Conservation (phyloP, 441 rosid genomes). For the Gossypium gossypioides region DNA sequence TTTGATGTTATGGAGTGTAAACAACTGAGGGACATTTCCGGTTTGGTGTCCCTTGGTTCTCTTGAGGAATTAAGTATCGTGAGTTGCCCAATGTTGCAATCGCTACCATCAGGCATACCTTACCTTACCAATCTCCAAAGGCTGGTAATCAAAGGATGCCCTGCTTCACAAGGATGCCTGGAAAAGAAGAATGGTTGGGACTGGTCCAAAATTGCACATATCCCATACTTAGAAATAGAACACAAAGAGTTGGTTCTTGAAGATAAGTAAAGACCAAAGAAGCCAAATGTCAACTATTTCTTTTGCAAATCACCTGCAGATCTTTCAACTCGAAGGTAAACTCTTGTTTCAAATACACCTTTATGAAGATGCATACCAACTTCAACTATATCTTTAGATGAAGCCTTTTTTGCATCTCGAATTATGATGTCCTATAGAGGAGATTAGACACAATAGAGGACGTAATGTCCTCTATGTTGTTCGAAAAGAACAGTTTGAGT, state of each 20-base stretch:
- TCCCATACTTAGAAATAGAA: background rate
- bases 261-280: background rate
- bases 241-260: background rate
- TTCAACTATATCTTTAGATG: background rate
- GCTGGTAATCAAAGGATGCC: slow-evolving; percentile 3
- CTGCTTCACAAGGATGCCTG: background rate
- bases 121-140: background rate
- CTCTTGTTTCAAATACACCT: background rate
- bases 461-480: background rate
- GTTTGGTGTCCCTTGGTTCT: background rate
- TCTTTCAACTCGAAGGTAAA: background rate
- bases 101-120: background rate
- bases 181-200: background rate
- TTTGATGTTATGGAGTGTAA: background rate
- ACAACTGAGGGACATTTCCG: background rate
- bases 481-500: background rate
- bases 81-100: slow-evolving; percentile 2
- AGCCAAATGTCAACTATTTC: background rate
- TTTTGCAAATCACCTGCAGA: background rate
- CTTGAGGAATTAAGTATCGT: slow-evolving; percentile 2
- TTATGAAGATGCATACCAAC: background rate
- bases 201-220: background rate
- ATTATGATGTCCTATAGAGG: background rate
- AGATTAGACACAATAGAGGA: background rate
- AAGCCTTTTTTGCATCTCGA: background rate